Base-by-base conservation (phyloP, 176 grass and related monocot species). In the Tuctoria greenei region DNA sequence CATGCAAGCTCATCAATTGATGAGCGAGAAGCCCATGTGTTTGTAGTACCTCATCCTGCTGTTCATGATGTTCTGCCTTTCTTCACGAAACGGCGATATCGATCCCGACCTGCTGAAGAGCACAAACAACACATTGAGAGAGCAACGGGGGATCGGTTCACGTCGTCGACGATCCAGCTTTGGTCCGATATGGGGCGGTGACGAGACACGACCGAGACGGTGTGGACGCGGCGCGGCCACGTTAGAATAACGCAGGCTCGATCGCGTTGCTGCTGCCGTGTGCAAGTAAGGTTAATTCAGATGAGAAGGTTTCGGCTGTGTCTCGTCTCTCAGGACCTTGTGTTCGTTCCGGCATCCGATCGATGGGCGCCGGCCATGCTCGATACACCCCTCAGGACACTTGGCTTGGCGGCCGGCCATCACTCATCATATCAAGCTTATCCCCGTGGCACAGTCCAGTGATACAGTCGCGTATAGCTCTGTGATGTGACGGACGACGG, bases 211-310 rank as follows among this genome's bases (percentile, higher is more conserved):
- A 0, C n/a, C n/a, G n/a, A n/a, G 44, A 26, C n/a, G 61, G 35
- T 50, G 66, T 14, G 78, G 78, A 42, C 8, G 54, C 20, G 2
- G 20, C n/a, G 13, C 78, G 41, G 18, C 78, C 66, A 62, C 67
- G 66, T 71, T 26, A 55, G 26, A n/a, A n/a, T 13, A 34, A 14
- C 25, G 13, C 11, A 1, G 11, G 26, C 7, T 55, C 18, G 26
- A 13, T 59, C 23, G 39, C 18, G n/a, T n/a, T n/a, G n/a, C n/a
- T 56, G 66, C 20, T 1, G 24, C 66, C 62, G 78, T 71, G 66
- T 16, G 78, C 41, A 12, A 50, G 55, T n/a, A 31, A 31, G 13
- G 13, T 28, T 31, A n/a, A n/a, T n/a, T n/a, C n/a, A n/a, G n/a
- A n/a, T n/a, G n/a, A n/a, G n/a, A n/a, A n/a, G n/a, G 51, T 55